phyloP scores from a whole-genome alignment of 2,329 filamentous ascomycete genomes.

The Claviceps arundinis region DNA sequence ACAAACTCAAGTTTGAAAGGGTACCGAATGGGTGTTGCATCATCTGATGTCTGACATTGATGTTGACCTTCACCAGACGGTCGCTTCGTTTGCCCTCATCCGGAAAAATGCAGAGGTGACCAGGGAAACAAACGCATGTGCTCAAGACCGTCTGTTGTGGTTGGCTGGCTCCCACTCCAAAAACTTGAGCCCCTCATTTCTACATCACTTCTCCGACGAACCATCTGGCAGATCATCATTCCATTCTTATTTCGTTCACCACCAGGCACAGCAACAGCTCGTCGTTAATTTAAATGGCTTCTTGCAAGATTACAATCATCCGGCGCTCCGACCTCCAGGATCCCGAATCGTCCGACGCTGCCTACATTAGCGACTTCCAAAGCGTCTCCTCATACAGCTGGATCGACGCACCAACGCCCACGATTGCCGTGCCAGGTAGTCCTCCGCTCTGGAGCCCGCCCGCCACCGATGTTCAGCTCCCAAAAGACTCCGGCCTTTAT shows the following conservation, averaged over 20 bases:
- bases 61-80: no score
- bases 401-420: slow-evolving; percentile 26
- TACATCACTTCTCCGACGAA: background rate
- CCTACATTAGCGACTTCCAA: slow-evolving; percentile 22
- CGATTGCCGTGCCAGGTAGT: slow-evolving; percentile 31
- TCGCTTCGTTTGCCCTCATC: no score
- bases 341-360: background rate
- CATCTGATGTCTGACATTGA: no score
- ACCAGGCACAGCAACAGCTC: background rate
- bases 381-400: slow-evolving; percentile 37
- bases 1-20: background rate
- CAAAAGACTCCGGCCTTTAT: slow-evolving; percentile 25
- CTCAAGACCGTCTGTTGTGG: no score
- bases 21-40: background rate
- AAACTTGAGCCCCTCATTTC: no score
- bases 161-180: background rate
- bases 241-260: background rate
- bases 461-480: slow-evolving; percentile 10
- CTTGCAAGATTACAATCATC: background rate
- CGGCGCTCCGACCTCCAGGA: background rate
- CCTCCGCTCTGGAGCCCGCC: slow-evolving; percentile 22
- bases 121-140: no score
- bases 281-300: background rate
- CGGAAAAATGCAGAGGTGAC: no score
- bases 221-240: background rate